These are phyloP conservation scores for Cyclotella choctawhatcheeana DNA, from an alignment of 108 stramenopile genomes.

Conservation along the genomic window DNA sequence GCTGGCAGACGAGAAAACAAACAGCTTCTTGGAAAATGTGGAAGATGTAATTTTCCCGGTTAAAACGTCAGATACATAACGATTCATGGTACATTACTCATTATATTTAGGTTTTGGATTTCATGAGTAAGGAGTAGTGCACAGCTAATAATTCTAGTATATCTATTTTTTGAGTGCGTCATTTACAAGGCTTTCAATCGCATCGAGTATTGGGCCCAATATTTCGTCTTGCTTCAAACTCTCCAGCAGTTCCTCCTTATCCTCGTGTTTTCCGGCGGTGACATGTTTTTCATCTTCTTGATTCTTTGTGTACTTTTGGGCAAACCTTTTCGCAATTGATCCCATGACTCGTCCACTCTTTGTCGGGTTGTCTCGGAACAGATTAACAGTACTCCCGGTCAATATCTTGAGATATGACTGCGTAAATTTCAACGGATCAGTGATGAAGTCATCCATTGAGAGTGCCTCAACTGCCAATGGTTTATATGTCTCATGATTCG, in stretches of 20 bases:
- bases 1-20: too few species aligned
- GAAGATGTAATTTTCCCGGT: conserved; percentile 14
- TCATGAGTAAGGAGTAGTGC: too few species aligned
- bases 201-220: conserved; percentile 16
- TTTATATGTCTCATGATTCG: neutral
- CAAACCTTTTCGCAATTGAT: conserved; percentile 12
- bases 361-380: neutral
- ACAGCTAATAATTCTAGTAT: too few species aligned
- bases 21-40: neutral
- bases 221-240: conserved; percentile 4
- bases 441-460: conserved; percentile 21
- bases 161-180: neutral
- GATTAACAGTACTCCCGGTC: neutral
- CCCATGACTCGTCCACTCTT: neutral
- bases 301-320: neutral
- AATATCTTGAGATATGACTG: neutral
- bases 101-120: too few species aligned
- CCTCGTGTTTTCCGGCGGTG: conserved; percentile 5
- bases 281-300: conserved; percentile 3
- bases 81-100: too few species aligned
- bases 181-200: conserved; percentile 16
- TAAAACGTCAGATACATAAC: neutral
- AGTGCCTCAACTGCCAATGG: conserved; percentile 2
- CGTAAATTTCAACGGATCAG: conserved; percentile 17
- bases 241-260: conserved; percentile 2